phyloP scores from a whole-genome alignment of 1,139 yeast genomes.

The Suhomyces ambrosiae region DNA sequence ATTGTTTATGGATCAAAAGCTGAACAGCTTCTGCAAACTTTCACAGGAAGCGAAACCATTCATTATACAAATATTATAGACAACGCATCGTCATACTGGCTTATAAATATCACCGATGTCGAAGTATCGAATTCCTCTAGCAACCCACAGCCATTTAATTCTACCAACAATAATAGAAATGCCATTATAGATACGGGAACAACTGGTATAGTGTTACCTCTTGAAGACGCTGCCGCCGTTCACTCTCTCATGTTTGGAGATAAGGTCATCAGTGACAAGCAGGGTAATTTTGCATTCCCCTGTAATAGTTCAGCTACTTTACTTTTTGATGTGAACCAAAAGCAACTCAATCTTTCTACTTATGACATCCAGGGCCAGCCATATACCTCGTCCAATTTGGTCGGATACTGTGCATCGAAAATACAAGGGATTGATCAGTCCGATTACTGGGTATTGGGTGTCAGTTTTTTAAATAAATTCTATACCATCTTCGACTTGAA shows the following conservation, averaged over 20 bases:
- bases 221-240: slow-evolving; percentile 54
- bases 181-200: slow-evolving; percentile 71
- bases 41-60: slow-evolving; percentile 3
- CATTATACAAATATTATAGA: slow-evolving; percentile 42
- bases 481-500: slow-evolving; percentile 64
- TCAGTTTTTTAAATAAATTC: slow-evolving; percentile 57
- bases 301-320: slow-evolving; percentile 43
- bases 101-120: slow-evolving; percentile 44
- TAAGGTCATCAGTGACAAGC: slow-evolving; percentile 53
- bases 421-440: slow-evolving; percentile 54
- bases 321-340: slow-evolving; percentile 43
- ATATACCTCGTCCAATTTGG: slow-evolving; percentile 37
- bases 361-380: slow-evolving; percentile 51
- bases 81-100: slow-evolving; percentile 53
- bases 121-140: slow-evolving; percentile 29
- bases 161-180: slow-evolving; percentile 27
- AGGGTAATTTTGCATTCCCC: slow-evolving; percentile 58
- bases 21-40: slow-evolving; percentile 10
- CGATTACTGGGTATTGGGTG: slow-evolving; percentile 56
- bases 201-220: slow-evolving; percentile 59
- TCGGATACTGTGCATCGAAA: slow-evolving; percentile 65
- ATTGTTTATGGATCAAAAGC: slow-evolving; percentile 30
- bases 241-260: slow-evolving; percentile 51
- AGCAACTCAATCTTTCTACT: slow-evolving; percentile 41
- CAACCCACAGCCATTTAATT: slow-evolving; percentile 10